A percentile compares a stretch with the other conserved stretches of the same genome.
These are phyloP conservation scores for Teunomyces cretensis DNA, from an alignment of 805 yeast genomes.

Conservation along the genomic window DNA sequence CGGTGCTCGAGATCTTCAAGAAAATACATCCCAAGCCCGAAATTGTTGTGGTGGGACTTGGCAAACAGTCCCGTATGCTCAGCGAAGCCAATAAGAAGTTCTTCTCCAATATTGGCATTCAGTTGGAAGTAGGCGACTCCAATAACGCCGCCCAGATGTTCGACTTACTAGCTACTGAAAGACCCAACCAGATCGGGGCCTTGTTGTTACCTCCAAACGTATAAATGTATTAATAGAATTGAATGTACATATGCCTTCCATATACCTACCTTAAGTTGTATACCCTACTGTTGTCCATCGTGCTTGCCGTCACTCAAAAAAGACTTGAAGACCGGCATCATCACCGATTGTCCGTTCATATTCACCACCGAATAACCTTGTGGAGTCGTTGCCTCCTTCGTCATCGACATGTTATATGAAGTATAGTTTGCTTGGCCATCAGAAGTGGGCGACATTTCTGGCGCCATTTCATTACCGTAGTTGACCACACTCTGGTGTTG, in stretches of 20 bases:
- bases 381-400: conserved; percentile 3
- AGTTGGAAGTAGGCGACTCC: conserved; percentile 64
- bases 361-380: conserved; percentile 9
- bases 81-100: conserved; percentile 51
- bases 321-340: conserved; percentile 8
- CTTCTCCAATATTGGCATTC: conserved; percentile 63
- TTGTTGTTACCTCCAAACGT: conserved; percentile 68
- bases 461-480: conserved; percentile 18
- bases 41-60: conserved; percentile 68
- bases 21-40: conserved; percentile 77
- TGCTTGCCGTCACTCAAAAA: neutral
- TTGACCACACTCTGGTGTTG: conserved; percentile 33
- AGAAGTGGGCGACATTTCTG: conserved; percentile 15
- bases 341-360: conserved; percentile 11
- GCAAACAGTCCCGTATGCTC: conserved; percentile 61
- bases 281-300: neutral
- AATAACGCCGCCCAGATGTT: conserved; percentile 65
- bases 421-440: conserved; percentile 7
- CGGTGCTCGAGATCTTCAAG: conserved; percentile 49
- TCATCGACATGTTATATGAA: conserved; percentile 1
- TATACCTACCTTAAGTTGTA: neutral
- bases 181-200: conserved; percentile 74
- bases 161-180: conserved; percentile 76
- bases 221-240: conserved; percentile 17
- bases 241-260: neutral